Base-by-base conservation (phyloP, 2,329 filamentous ascomycete species). In the Cladosporium cucumerinum region DNA sequence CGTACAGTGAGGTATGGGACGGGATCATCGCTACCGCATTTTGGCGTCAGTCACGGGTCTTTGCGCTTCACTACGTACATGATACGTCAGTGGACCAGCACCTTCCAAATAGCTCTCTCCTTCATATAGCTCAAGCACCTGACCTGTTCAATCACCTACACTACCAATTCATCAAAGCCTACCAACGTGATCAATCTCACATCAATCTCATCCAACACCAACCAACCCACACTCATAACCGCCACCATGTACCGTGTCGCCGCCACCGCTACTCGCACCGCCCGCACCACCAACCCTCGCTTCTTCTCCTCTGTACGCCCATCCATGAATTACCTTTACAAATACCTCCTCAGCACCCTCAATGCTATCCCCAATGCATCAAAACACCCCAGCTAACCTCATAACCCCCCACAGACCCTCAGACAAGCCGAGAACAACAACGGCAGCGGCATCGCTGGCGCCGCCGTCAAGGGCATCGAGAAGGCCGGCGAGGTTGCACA, bases 401-500 rank as follows among this genome's bases (percentile, higher is more conserved):
- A n/a, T 30, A 14, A 28, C 55, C 16, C n/a, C n/a, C n/a, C n/a
- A 6, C 25, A 57, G 49, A 82, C 84, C 0, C 74, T 85, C 55
- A 86, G 88, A 78, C 80, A 79, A 63, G 84, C 84, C 23, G 85
- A 89, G 74, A 78, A 82, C 66, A 32, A n/a, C 51, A 28, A 52
- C 49, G 30, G 5, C 36, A 18, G 25, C 25, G 80, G 79, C 25
- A 80, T 87, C 39, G 82, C 84, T 0, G 79, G 85, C 73, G 82
- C 77, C 28, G 82, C 83, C 12, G 83, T 88, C 25, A 85, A 85
- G 77, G 86, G 86, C 54, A 87, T 88, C 67, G 84, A 89, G 77
- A 86, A 81, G 70, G 84, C 85, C 66, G 82, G 86, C 88, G 83
- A 66, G 86, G 81, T 80, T 51, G 78, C 81, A 55, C 73, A 80